Conservation (phyloP, 768 basidiomycete species). For the Auricularia sp. region DNA sequence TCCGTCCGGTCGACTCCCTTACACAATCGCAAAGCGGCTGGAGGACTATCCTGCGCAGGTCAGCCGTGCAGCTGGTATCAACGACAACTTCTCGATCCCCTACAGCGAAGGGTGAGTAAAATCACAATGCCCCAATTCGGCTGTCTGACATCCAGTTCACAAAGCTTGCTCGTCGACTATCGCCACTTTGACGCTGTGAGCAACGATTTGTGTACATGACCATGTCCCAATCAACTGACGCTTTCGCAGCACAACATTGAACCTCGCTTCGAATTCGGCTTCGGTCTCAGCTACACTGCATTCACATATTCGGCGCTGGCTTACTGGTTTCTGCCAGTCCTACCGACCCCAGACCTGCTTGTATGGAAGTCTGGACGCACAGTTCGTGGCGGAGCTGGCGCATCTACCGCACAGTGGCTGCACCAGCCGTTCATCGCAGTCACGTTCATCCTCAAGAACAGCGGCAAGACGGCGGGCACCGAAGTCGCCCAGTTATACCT, state of each 20-base stretch:
- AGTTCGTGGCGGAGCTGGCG: background rate
- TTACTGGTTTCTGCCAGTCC: background rate
- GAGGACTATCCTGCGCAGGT: slow-evolving; percentile 26
- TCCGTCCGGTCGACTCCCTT: slow-evolving; percentile 29
- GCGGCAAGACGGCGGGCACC: slow-evolving; percentile 1
- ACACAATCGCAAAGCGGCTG: slow-evolving; percentile 28
- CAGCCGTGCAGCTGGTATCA: slow-evolving; percentile 24
- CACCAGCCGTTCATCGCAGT: slow-evolving; percentile 1
- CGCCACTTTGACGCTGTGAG: slow-evolving; percentile 6
- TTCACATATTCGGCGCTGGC: slow-evolving; percentile 2
- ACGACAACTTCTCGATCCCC: slow-evolving; percentile 36
- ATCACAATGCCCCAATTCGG: too few relatives aligned
- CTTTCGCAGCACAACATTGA: background rate
- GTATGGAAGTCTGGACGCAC: background rate
- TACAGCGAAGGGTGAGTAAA: slow-evolving; percentile 44
- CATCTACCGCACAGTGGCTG: background rate
- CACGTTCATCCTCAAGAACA: slow-evolving; percentile 6
- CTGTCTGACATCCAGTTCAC: slow-evolving; percentile 21
- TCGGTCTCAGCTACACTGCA: slow-evolving; percentile 5
- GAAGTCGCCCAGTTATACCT: slow-evolving; percentile 60
- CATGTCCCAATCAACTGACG: too few relatives aligned
- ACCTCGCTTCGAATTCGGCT: slow-evolving; percentile 7
- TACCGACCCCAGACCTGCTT: background rate
- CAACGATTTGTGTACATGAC: too few relatives aligned
- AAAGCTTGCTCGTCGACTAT: slow-evolving; percentile 43